Base-by-base conservation (phyloP, 208 protist species). In the Leishmania gerbilli region DNA sequence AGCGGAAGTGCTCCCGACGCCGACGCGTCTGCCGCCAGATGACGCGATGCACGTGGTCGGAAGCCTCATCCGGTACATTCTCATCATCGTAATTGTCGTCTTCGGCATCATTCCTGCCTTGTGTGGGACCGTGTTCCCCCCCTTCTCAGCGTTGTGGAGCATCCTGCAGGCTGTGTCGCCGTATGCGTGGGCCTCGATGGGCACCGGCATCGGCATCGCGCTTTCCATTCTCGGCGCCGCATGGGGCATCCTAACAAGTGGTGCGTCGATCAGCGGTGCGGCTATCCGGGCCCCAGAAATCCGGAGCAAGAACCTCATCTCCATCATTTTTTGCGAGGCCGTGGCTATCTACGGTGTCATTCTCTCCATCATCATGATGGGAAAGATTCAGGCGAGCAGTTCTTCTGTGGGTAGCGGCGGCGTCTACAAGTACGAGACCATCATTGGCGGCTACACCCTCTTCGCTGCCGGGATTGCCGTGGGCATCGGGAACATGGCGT, bases 261-360 rank as follows among this genome's bases (percentile, higher is more conserved):
- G 93, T 11, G 88, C 95, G 5, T 96, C 93, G 11, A 93, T 98
- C 80, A 95, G 91, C 80, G 95, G 95, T 68, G 94, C 94, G 0
- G 93, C 94, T 21, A 97, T 97, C 81, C 92, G 93, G 58, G 89
- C 93, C 0, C 95, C 95, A 27, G 88, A 97, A 65, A 98, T 98
- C 80, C 89, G 95, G 45, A 98, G 93, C 82, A 99, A 99, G 84
- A 99, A 99, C 79, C 87, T 98, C 11, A 98, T 98, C 72, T 98
- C 93, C 45, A 98, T 99, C 84, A 99, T 99, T 88, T 99, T 99
- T 89, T 99, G 99, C 90, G 99, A 99, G 89, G 99, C 99, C 58
- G 98, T 99, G 1, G 99, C 98, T 65, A 99, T 99, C 79, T 99
- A 99, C 91, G 99, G 99, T 69, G 99, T 99, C 79, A 99, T 99